These are phyloP conservation scores for Ampelocalamus luodianensis DNA, from an alignment of 176 grass and related monocot species.

Conservation along the genomic window DNA sequence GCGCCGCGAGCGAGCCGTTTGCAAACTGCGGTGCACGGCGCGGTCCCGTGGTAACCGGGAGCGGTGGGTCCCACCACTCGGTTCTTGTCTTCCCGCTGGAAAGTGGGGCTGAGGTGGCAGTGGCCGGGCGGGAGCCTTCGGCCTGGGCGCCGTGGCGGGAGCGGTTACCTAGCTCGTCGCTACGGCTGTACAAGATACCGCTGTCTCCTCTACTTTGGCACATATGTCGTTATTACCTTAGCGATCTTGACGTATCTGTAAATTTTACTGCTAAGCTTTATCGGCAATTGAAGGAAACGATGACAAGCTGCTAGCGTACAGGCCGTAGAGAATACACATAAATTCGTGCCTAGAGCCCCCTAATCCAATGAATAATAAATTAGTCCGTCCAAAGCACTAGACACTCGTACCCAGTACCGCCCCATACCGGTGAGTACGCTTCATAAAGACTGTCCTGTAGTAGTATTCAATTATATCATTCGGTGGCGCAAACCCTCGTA, in stretches of 20 bases:
- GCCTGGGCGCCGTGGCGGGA: neutral
- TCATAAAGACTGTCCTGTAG: slow-evolving; percentile 33
- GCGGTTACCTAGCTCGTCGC: neutral
- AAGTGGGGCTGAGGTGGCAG: slow-evolving; percentile 36
- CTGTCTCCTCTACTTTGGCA: neutral
- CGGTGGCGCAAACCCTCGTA: neutral
- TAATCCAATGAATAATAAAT: slow-evolving; percentile 22
- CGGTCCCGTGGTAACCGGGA: neutral
- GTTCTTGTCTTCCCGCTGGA: neutral
- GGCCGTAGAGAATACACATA: slow-evolving; percentile 15
- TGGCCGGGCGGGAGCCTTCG: no score
- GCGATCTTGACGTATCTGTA: neutral
- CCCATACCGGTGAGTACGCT: slow-evolving; percentile 20
- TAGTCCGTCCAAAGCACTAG: slow-evolving; percentile 26
- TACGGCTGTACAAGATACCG: neutral
- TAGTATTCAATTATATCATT: slow-evolving; percentile 5
- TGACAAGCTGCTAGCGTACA: slow-evolving; percentile 21
- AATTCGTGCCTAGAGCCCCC: slow-evolving; percentile 4
- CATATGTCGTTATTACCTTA: neutral
- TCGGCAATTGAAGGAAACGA: neutral
- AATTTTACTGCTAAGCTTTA: neutral
- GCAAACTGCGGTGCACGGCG: slow-evolving; percentile 21
- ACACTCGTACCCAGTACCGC: neutral
- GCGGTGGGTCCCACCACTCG: slow-evolving; percentile 17
- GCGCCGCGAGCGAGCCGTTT: neutral